Evolutionary conservation across 2,329 filamentous ascomycete genomes (phyloP), one percentile per base, ranked within the genome.

Genomic region (Nothopassalora personata): DNA sequence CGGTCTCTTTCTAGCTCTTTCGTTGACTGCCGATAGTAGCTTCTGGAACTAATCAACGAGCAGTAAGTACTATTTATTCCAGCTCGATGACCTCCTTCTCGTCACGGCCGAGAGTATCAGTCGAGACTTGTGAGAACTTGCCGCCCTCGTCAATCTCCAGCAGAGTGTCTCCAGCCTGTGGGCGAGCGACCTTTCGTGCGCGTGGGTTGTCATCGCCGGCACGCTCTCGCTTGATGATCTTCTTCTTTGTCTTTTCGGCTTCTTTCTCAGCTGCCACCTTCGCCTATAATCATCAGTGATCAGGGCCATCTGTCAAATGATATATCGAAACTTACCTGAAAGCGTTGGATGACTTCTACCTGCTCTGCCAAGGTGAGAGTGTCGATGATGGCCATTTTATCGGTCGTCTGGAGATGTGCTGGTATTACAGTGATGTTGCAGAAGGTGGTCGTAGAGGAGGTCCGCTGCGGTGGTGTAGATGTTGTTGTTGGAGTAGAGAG

Each of bases 171-270:
- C 49, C 53, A 1, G 51, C 54, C 1, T 10, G 33, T 47, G 59
- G 58, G 9, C 64, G 60, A 10, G 64, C 57, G 15, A 52, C 46
- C 56, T 66, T 67, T 31, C 63, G 61, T 6, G 52, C 61, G 11
- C 61, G 59, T 8, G 55, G 57, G 11, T 56, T 43, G 47, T 56
- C 57, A 8, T 43, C 36, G 15, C 53, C 56, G 5, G 15, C 27
- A 5, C 27, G 51, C 60, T 67, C 64, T 3, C 62, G 63, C 61
- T 67, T 66, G 59, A 68, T 53, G 34, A 60, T 60, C 30, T 36
- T 13, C 31, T 54, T 43, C 57, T 31, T 19, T 53, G 19, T 28
- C 18, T 34, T 4, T 13, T 4, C 13, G 34, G 39, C 4, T 7
- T 43, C 39, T 15, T 43, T 15, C 39, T n/a, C 39, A 8, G 15